Evolutionary conservation across 306 rosid genomes (phyloP), one percentile per base, ranked within the genome.

Genomic region (Casuarina glauca): DNA sequence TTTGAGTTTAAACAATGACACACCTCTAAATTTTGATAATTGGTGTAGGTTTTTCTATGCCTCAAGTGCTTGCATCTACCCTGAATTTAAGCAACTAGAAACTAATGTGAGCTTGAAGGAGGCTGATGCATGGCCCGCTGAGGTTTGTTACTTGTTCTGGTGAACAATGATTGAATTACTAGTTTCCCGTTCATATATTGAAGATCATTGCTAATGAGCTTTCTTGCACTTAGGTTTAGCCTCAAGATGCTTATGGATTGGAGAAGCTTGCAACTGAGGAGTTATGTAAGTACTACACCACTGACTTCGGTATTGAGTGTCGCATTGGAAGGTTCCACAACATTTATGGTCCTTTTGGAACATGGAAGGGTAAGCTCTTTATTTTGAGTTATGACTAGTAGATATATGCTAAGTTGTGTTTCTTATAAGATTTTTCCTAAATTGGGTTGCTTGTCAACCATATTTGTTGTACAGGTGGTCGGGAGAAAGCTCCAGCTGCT

Each of bases 401-500:
- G 32, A 2, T 13, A 11, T 41, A 3, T 70, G n/a, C 68, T 39
- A 62, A 8, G 74, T 80, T 63, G 32, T 75, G 63, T 60, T 35
- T 45, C 66, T 13, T 72, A 80, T 76, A 54, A 51, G 69, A 72
- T 8, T 53, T 66, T 70, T 42, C 53, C 79, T 54, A 75, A 26
- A 69, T 55, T 48, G 81, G 45, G 63, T 82, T 54, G 10, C 67
- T 81, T 63, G 63, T 26, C 32, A 26, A 67, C 79, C 45, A 39
- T 83, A 10, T 69, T 6, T 72, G 53, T 79, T 66, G 11, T 87
- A 16, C 55, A 95, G 99, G 97, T 79, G 99, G 99, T 46, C 87
- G 99, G 93, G 99, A 95, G 79, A 95, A 95, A 82, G 99, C 99
- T 75, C 98, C 99, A 79, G 99, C 99, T 82, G 99, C 99, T 9